Evolutionary conservation across 2,329 filamentous ascomycete genomes (phyloP).

Genomic region (Pseudocercospora cruenta): DNA sequence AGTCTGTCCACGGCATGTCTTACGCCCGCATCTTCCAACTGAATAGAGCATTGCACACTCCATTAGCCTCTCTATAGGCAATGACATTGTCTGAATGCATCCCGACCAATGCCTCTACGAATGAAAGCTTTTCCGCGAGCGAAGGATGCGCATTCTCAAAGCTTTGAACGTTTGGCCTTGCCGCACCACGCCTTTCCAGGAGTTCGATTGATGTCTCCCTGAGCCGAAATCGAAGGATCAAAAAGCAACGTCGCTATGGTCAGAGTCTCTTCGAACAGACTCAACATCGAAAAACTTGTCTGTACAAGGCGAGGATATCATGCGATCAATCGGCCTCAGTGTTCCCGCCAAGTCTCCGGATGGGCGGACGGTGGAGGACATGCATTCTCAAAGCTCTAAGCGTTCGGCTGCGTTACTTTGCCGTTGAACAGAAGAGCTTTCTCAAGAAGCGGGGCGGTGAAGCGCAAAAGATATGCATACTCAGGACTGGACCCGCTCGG

Average conservation of each 20-base stretch:
- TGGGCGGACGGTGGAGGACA: no score
- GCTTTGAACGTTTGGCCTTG: no score
- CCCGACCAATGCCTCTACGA: no score
- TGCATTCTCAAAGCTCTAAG: background rate
- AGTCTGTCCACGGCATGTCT: no score
- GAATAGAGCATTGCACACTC: background rate
- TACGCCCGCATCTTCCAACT: background rate
- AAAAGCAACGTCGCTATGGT: constrained; percentile 10
- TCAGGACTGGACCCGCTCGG: no score
- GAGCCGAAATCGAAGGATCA: background rate
- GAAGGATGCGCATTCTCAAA: no score
- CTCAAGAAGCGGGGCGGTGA: no score
- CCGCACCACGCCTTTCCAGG: no score
- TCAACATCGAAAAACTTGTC: constrained; percentile 39
- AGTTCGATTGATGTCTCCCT: no score
- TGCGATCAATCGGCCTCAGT: constrained; percentile 16
- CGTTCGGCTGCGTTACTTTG: background rate
- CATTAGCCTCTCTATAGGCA: background rate
- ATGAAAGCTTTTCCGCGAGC: no score
- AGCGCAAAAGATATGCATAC: no score
- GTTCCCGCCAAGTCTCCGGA: background rate
- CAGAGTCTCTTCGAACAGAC: constrained; percentile 32
- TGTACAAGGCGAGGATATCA: constrained; percentile 24
- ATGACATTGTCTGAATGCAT: no score
- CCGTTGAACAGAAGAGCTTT: background rate